Percentiles rank a stretch among this genome's conserved stretches.
Conservation (phyloP, 345 rosid species). For the Balakata baccata region DNA sequence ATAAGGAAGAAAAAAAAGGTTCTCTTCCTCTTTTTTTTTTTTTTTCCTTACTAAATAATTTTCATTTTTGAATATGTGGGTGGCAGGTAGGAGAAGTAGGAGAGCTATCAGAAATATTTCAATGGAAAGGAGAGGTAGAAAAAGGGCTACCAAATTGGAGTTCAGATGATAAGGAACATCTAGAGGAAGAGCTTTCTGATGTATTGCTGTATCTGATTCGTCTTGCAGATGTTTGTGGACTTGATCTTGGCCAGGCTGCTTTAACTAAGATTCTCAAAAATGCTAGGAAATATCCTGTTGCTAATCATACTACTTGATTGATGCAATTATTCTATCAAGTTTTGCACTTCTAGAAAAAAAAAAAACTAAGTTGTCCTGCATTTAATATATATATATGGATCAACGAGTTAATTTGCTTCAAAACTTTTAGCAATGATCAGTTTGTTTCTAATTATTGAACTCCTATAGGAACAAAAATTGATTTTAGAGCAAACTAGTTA, state of each 20-base stretch:
- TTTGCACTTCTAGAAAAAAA: too few relatives aligned
- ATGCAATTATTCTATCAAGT: background rate
- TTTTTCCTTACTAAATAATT: background rate
- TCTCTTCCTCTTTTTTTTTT: too few relatives aligned
- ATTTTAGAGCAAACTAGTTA: too few relatives aligned
- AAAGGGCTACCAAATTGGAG: slow-evolving; percentile 60
- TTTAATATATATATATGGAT: too few relatives aligned
- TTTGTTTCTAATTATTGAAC: too few relatives aligned
- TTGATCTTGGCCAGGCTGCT: slow-evolving; percentile 62
- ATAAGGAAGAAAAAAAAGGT: too few relatives aligned
- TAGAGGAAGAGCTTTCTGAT: slow-evolving; percentile 61
- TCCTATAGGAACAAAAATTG: too few relatives aligned
- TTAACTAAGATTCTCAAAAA: slow-evolving; percentile 46
- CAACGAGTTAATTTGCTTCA: too few relatives aligned
- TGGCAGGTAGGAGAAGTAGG: slow-evolving; percentile 71
- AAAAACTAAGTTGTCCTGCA: too few relatives aligned
- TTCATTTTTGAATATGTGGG: too few relatives aligned
- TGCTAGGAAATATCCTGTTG: slow-evolving; percentile 38
- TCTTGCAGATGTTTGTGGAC: slow-evolving; percentile 57
- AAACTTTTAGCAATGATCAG: too few relatives aligned
- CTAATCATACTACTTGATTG: background rate
- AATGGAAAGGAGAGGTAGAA: slow-evolving; percentile 67
- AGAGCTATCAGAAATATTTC: slow-evolving; percentile 54
- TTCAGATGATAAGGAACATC: slow-evolving; percentile 47
- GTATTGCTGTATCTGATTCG: slow-evolving; percentile 55